phyloP scores from a whole-genome alignment of 345 rosid species.

The Aquilaria malaccensis region DNA sequence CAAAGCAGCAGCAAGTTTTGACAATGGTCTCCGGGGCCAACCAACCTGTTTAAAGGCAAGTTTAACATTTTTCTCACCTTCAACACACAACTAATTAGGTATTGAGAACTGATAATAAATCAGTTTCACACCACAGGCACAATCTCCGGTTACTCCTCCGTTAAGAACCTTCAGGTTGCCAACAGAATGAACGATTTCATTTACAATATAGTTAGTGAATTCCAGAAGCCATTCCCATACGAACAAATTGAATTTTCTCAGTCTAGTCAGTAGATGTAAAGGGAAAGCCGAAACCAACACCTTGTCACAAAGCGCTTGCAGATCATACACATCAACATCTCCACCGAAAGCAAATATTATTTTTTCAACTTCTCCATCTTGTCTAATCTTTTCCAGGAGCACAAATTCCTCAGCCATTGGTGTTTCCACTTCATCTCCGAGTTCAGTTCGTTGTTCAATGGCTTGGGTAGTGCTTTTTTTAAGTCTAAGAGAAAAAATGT shows the following conservation, averaged over 20 bases:
- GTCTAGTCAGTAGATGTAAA: neutral
- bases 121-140: neutral
- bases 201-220: neutral
- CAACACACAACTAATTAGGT: neutral
- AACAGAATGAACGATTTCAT: too few species aligned
- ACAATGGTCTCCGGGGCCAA: constrained; percentile 89
- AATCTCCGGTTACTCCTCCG: too few species aligned
- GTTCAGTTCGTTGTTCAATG: constrained; percentile 50
- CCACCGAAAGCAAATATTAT: constrained; percentile 88
- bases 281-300: constrained; percentile 19
- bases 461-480: constrained; percentile 54
- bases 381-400: constrained; percentile 51
- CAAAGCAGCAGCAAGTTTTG: constrained; percentile 83
- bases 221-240: constrained; percentile 1
- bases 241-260: neutral
- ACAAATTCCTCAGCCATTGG: constrained; percentile 65
- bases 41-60: constrained; percentile 52
- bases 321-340: constrained; percentile 87
- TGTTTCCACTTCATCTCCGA: constrained; percentile 53
- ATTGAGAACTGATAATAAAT: neutral
- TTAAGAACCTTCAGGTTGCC: too few species aligned
- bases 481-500: constrained; percentile 31
- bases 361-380: constrained; percentile 69
- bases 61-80: neutral
- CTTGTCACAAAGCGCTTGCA: constrained; percentile 88